Evolutionary conservation across 108 stramenopile species (phyloP), one percentile per base, ranked within the genome.

Genomic region (Mediolabrus comicus): DNA sequence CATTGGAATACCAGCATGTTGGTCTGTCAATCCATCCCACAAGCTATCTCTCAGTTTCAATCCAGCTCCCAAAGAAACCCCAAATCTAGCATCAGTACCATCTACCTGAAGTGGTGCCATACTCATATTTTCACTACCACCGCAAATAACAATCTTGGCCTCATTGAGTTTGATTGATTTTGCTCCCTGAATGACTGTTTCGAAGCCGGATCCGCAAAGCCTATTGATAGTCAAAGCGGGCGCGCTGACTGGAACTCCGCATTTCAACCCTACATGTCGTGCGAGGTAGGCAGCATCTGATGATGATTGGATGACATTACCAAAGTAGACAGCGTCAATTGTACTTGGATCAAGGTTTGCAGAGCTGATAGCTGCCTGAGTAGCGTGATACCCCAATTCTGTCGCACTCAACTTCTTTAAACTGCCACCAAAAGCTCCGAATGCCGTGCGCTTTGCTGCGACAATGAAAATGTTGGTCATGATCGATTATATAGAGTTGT

Each of bases 361-460:
- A 16, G 74, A 68, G 10, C 61, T 72, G 4, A 97, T 57, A 26
- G 97, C 94, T 12, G 95, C 94, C 65, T 89, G 76, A 24, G 90
- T 92, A 34, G 92, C 63, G 9, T 79, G 65, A 30, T 71, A 84
- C 24, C 92, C 92, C 39, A 97, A 79, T 24, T 97, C 83, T 25
- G 91, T 94, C 8, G 93, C 88, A 2, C 91, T 78, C 10, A 95
- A 36, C 3, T 65, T 52, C 67, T 94, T 97, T 52, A 99, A 81
- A 12, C 84, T 67, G 25, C 98, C 98, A 1, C 98, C 98, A 77
- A 99, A 99, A 26, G 94, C 65, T 30, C 96, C 99, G 74, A 99
- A 98, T 26, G 99, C 92, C 22, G 99, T 99, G 43, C 99, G 93
- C 76, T 98, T 98, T 10, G 99, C 99, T n/a, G 95, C 98, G 9